Conservation (phyloP, 176 grass and related monocot species). For the Oryza nivara region DNA sequence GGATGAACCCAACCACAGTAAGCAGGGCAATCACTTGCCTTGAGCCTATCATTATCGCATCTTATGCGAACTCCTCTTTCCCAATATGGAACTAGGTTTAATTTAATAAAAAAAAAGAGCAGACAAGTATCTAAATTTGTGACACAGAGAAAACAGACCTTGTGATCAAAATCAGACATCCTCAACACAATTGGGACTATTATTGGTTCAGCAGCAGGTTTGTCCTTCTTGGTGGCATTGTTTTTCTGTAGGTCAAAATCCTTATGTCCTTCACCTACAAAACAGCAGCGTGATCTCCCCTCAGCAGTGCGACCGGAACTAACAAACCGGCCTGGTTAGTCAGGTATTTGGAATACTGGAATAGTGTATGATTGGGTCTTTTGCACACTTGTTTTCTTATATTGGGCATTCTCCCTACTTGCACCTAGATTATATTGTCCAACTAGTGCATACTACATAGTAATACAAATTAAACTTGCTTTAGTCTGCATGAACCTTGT, state of each 20-base stretch:
- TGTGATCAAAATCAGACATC: slow-evolving; percentile 99
- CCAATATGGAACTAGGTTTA: not conserved
- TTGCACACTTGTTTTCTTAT: slow-evolving; percentile 18
- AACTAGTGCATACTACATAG: slow-evolving; percentile 8
- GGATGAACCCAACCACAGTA: too few relatives aligned
- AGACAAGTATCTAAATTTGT: slow-evolving; percentile 34
- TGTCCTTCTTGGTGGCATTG: slow-evolving; percentile 60
- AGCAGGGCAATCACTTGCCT: not conserved
- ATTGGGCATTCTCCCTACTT: not conserved
- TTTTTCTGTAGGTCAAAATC: slow-evolving; percentile 57
- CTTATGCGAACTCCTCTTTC: not conserved
- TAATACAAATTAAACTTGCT: slow-evolving; percentile 5
- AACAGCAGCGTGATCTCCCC: slow-evolving; percentile 18
- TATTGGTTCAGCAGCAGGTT: slow-evolving; percentile 74
- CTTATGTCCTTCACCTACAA: slow-evolving; percentile 55
- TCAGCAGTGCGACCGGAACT: slow-evolving; percentile 11
- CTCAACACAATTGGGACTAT: slow-evolving; percentile 87
- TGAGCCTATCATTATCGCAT: not conserved
- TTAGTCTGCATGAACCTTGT: not conserved
- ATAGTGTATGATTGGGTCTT: slow-evolving; percentile 8
- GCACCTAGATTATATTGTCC: slow-evolving; percentile 3
- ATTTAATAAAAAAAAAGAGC: slow-evolving; percentile 11
- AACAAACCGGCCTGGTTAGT: not conserved
- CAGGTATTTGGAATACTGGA: slow-evolving; percentile 17
- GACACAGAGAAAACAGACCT: slow-evolving; percentile 54